Percentiles rank a stretch among this genome's conserved stretches.
phyloP scores from a whole-genome alignment of 2,329 filamentous ascomycete genomes.

The Phaeosphaeriaceae sp. region DNA sequence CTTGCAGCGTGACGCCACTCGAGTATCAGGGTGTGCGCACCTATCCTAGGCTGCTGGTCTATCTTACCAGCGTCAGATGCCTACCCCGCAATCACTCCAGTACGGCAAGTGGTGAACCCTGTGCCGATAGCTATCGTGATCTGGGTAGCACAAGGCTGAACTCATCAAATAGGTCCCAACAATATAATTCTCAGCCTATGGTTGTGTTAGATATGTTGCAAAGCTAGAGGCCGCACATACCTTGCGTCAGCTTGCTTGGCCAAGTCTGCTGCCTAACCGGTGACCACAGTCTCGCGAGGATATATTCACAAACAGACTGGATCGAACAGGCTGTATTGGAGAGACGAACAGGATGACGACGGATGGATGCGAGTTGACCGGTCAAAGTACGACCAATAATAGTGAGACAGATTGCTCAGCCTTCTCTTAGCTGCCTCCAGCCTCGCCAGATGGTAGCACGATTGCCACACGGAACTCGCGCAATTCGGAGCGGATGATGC shows the following conservation, averaged over 20 bases:
- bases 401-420: constrained; percentile 16
- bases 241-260: constrained; percentile 14
- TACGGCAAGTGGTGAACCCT: constrained; percentile 9
- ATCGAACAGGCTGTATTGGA: constrained; percentile 2
- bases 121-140: constrained; percentile 1
- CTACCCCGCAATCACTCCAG: constrained; percentile 14
- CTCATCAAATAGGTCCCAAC: constrained; percentile 1
- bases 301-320: constrained; percentile 14
- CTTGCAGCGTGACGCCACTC: neutral
- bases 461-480: constrained; percentile 10
- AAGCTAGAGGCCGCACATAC: constrained; percentile 9
- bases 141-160: constrained; percentile 11
- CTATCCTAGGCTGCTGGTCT: constrained; percentile 12
- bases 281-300: constrained; percentile 5
- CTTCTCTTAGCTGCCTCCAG: constrained; percentile 16
- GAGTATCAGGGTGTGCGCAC: neutral
- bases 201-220: neutral
- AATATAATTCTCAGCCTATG: constrained; percentile 1
- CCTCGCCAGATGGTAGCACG: constrained; percentile 12
- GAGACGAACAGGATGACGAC: constrained; percentile 4
- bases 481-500: neutral
- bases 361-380: constrained; percentile 15
- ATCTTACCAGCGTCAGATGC: neutral
- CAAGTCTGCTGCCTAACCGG: constrained; percentile 18
- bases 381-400: constrained; percentile 20